phyloP scores from a whole-genome alignment of 371 early-diverging fungal genomes.

The Quaeritorhiza haematococci region DNA sequence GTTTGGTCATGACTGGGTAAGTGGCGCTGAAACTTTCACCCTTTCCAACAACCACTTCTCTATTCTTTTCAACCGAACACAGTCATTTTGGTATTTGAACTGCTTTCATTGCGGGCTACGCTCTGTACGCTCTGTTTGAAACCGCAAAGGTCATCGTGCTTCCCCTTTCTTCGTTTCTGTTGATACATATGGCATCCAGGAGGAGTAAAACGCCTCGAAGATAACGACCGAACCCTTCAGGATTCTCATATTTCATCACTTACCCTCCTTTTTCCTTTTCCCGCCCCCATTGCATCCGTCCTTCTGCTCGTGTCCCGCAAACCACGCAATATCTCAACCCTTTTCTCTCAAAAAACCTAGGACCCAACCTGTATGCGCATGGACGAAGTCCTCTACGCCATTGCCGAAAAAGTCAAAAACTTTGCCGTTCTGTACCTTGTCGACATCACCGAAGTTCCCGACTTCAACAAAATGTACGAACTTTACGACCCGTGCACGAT shows the following conservation, averaged over 20 bases:
- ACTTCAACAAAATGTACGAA: conserved; percentile 95
- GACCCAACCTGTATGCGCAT: conserved; percentile 94
- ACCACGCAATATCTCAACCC: background rate
- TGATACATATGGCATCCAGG: too few relatives aligned
- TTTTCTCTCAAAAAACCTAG: conserved; percentile 26
- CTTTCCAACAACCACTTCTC: too few relatives aligned
- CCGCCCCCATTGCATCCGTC: too few relatives aligned
- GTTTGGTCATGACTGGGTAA: conserved; percentile 93
- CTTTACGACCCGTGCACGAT: conserved; percentile 93
- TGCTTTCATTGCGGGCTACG: background rate
- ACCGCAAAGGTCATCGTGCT: too few relatives aligned
- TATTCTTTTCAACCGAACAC: background rate
- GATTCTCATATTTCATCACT: background rate
- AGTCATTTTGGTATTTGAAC: background rate
- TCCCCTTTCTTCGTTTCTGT: too few relatives aligned
- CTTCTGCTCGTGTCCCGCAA: background rate
- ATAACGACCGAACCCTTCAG: too few relatives aligned
- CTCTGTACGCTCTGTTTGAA: background rate
- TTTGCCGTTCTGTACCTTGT: conserved; percentile 91
- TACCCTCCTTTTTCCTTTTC: background rate
- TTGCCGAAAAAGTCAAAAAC: conserved; percentile 93
- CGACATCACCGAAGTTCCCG: conserved; percentile 46
- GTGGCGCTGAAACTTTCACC: too few relatives aligned
- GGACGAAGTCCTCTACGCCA: conserved; percentile 89
- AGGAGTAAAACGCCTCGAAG: too few relatives aligned